Evolutionary conservation across 2,329 filamentous ascomycete species (phyloP), one percentile per base, ranked within the genome.

Genomic region (Cladosporium sp.): DNA sequence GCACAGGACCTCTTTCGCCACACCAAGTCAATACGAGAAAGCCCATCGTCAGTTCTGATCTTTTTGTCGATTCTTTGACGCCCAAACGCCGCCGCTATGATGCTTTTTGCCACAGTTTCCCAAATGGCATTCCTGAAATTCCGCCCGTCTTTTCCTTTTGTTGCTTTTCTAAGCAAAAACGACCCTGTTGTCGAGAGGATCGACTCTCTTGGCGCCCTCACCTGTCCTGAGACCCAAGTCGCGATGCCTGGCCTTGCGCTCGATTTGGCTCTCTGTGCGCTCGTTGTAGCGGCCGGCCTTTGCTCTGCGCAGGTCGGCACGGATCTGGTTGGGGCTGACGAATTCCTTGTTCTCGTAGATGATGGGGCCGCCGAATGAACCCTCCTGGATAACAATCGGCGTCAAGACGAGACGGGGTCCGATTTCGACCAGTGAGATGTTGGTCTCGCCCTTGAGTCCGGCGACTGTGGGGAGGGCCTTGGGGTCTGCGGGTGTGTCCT

Each of bases 331-430:
- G 11, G 95, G 95, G 71, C 91, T 95, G 63, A 99, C 91, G 74
- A 97, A 99, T 78, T 97, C 90, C 84, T 92, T 95, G 83, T 98
- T 98, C 83, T 98, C 92, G 81, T 96, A 99, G 75, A 99, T 96
- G 70, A 98, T 92, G 3, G 95, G 94, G 0, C 95, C 95, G 63
- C 94, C 94, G 72, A 99, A 98, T 67, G 91, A 93, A 52, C 92
- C 93, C 78, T 99, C 95, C 72, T 96, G 88, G 71, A 98, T 97
- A 65, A 98, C 89, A 70, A 97, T 97, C 0, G 95, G 94, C 29
- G 93, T 97, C 60, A 97, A 83, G 33, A 97, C 93, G 72, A 97
- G 94, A 55, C 95, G 87, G 0, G 95, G 95, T 0, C 95, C 95
- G 68, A 99, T 96, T 80, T 99, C 95, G 1, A 97, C 88, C 28